phyloP scores from a whole-genome alignment of 2,329 filamentous ascomycete species.

The Alternaria rosae region DNA sequence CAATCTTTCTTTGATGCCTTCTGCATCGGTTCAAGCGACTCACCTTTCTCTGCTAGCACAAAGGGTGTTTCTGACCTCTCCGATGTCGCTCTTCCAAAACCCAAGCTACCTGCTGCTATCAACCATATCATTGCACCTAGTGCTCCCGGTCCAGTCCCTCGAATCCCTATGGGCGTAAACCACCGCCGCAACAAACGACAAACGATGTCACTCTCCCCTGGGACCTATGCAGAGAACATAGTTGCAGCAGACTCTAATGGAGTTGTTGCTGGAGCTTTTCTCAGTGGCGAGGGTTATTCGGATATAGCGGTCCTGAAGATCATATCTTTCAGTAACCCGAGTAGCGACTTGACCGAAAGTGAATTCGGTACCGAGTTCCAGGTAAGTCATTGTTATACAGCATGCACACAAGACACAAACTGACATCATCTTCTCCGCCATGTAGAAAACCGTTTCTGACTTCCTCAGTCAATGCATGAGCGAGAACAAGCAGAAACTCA shows the following conservation, averaged over 20 bases:
- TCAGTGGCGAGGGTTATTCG: constrained; percentile 43
- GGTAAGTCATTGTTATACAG: background rate
- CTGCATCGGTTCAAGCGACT: constrained; percentile 25
- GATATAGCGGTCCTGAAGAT: constrained; percentile 55
- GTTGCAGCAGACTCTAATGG: constrained; percentile 22
- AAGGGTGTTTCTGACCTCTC: constrained; percentile 4
- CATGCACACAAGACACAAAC: background rate
- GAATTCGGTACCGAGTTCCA: constrained; percentile 38
- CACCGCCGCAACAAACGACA: constrained; percentile 31
- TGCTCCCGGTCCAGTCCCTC: constrained; percentile 22
- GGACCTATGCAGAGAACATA: constrained; percentile 21
- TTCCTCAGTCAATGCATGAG: constrained; percentile 56
- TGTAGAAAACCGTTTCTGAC: constrained; percentile 31
- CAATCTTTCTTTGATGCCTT: constrained; percentile 49
- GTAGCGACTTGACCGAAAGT: constrained; percentile 13
- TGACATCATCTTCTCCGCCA: background rate
- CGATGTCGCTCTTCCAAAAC: background rate
- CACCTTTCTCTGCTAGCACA: constrained; percentile 2
- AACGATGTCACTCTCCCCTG: background rate
- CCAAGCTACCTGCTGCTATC: background rate
- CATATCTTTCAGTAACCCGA: constrained; percentile 45
- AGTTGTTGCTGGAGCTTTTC: constrained; percentile 54
- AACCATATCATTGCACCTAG: constrained; percentile 10
- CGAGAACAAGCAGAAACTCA: constrained; percentile 62
- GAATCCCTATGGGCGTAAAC: constrained; percentile 29